These are phyloP conservation scores for Trypanosoma congolense DNA, from an alignment of 208 protist genomes.

Conservation along the genomic window DNA sequence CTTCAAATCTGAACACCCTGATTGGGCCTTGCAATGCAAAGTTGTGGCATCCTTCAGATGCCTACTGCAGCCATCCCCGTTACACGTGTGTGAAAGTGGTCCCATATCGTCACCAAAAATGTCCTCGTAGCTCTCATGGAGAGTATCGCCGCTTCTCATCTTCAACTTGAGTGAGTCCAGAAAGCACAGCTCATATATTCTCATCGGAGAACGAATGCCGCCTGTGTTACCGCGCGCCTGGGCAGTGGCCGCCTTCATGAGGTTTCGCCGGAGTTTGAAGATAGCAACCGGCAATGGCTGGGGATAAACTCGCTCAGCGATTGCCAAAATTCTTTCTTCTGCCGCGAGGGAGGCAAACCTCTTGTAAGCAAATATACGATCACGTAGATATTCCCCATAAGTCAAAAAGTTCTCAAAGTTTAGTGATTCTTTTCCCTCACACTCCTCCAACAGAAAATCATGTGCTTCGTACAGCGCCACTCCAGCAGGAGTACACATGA, in stretches of 20 bases:
- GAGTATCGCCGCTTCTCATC: constrained; percentile 7
- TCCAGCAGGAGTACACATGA: constrained; percentile 57
- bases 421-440: constrained; percentile 43
- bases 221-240: constrained; percentile 21
- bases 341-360: constrained; percentile 37
- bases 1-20: too few species aligned
- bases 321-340: constrained; percentile 41
- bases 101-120: not conserved
- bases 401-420: constrained; percentile 46
- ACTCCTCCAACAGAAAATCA: constrained; percentile 74
- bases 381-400: constrained; percentile 40
- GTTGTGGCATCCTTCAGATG: too few species aligned
- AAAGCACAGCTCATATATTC: constrained; percentile 70
- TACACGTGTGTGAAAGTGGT: too few species aligned
- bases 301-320: constrained; percentile 40
- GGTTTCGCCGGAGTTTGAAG: constrained; percentile 21
- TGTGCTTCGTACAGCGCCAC: constrained; percentile 42
- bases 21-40: too few species aligned
- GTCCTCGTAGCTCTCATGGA: not conserved
- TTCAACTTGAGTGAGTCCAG: constrained; percentile 10
- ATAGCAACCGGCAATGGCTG: constrained; percentile 10
- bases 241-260: constrained; percentile 31
- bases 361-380: constrained; percentile 51
- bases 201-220: constrained; percentile 19
- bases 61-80: too few species aligned